These are phyloP conservation scores for Aspergillus campestris DNA, from an alignment of 495 filamentous ascomycete genomes.

Conservation along the genomic window DNA sequence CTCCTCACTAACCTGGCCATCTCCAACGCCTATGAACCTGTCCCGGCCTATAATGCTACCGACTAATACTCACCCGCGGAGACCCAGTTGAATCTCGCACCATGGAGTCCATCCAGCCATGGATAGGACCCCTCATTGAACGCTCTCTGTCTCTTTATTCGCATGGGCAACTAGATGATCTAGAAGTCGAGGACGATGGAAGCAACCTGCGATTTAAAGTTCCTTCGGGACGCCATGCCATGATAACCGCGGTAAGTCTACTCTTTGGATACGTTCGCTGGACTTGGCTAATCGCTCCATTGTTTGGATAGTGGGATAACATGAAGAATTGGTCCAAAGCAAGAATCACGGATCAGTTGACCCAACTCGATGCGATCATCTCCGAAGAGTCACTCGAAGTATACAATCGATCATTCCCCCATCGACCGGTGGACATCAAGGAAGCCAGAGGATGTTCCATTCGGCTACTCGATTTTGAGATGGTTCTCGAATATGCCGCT, in stretches of 20 bases:
- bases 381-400: slow-evolving; percentile 14
- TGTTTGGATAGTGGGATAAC: slow-evolving; percentile 15
- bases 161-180: slow-evolving; percentile 3
- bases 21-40: too few species aligned
- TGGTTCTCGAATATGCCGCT: slow-evolving; percentile 28
- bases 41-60: too few species aligned
- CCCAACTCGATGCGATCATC: slow-evolving; percentile 32
- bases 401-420: slow-evolving; percentile 6
- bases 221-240: slow-evolving; percentile 6
- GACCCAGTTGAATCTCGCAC: slow-evolving; percentile 6
- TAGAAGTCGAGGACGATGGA: slow-evolving; percentile 31
- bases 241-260: slow-evolving; percentile 17
- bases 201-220: slow-evolving; percentile 28
- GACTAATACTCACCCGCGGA: too few species aligned
- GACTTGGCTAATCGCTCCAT: slow-evolving; percentile 2
- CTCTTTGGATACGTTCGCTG: not conserved
- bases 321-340: slow-evolving; percentile 7
- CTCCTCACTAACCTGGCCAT: too few species aligned
- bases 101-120: slow-evolving; percentile 22
- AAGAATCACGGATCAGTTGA: slow-evolving; percentile 30
- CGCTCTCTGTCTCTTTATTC: slow-evolving; percentile 18
- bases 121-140: slow-evolving; percentile 26
- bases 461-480: slow-evolving; percentile 29
- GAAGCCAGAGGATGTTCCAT: slow-evolving; percentile 22
- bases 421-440: slow-evolving; percentile 11